Percentiles rank a stretch among this genome's conserved stretches.
Conservation (phyloP, 2,329 filamentous ascomycete genomes). For the Colletotrichum abscissum region DNA sequence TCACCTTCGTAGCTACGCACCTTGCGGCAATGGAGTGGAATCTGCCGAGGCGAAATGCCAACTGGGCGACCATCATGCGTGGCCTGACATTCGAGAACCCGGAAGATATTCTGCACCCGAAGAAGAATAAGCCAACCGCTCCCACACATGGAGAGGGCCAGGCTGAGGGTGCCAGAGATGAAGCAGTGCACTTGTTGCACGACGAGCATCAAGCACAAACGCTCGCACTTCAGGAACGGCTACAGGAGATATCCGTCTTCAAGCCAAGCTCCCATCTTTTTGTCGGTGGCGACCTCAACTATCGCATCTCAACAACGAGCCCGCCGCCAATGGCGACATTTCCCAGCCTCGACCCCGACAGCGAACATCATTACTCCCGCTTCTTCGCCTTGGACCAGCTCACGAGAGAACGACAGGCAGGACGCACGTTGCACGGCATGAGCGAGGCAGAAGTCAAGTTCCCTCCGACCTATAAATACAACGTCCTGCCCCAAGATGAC, state of each 20-base stretch:
- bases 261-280: slow-evolving; percentile 82
- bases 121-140: slow-evolving; percentile 6
- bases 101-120: slow-evolving; percentile 48
- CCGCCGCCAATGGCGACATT: slow-evolving; percentile 72
- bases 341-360: slow-evolving; percentile 69
- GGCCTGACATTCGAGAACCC: slow-evolving; percentile 79
- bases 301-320: slow-evolving; percentile 79
- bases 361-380: slow-evolving; percentile 70
- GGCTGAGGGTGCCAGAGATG: slow-evolving; percentile 42
- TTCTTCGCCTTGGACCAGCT: slow-evolving; percentile 85
- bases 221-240: slow-evolving; percentile 51
- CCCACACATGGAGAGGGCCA: slow-evolving; percentile 33
- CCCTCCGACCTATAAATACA: slow-evolving; percentile 95
- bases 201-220: slow-evolving; percentile 49
- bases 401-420: slow-evolving; percentile 73
- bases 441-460: slow-evolving; percentile 80
- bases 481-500: slow-evolving; percentile 52
- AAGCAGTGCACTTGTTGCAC: slow-evolving; percentile 45
- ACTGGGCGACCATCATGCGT: slow-evolving; percentile 88
- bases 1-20: slow-evolving; percentile 91
- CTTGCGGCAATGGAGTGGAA: slow-evolving; percentile 89
- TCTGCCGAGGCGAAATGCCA: slow-evolving; percentile 79
- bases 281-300: slow-evolving; percentile 93
- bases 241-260: slow-evolving; percentile 76
- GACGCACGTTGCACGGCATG: slow-evolving; percentile 81